Evolutionary conservation across 495 filamentous ascomycete genomes (phyloP).

Genomic region (Penicillium cataractarum): DNA sequence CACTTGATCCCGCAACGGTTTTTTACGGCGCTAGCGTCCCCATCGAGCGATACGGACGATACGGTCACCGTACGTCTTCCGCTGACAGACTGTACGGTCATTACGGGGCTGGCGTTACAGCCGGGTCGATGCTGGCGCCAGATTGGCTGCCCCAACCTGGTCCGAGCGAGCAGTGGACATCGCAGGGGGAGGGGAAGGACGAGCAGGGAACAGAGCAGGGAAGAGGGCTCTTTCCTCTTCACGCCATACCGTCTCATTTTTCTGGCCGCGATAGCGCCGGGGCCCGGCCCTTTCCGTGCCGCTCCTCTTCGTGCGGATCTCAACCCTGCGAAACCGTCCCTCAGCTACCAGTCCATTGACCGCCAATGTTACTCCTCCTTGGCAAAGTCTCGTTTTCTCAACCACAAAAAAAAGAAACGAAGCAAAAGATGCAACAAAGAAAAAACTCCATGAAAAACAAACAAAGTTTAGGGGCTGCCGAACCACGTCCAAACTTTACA

Average conservation of each 20-base stretch:
- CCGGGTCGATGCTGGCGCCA: slow-evolving; percentile 17
- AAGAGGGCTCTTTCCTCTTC: slow-evolving; percentile 14
- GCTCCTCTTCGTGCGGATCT: slow-evolving; percentile 26
- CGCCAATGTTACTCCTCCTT: neutral
- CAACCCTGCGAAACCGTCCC: slow-evolving; percentile 1
- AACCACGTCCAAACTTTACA: slow-evolving; percentile 19
- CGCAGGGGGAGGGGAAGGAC: slow-evolving; percentile 2
- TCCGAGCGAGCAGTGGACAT: slow-evolving; percentile 26
- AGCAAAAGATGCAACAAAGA: neutral
- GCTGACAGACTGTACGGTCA: slow-evolving; percentile 30
- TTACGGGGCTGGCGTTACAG: slow-evolving; percentile 42
- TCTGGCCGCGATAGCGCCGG: slow-evolving; percentile 29
- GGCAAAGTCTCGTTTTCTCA: neutral
- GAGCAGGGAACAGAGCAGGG: slow-evolving; percentile 13
- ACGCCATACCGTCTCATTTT: slow-evolving; percentile 15
- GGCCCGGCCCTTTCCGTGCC: slow-evolving; percentile 53
- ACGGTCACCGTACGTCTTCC: slow-evolving; percentile 37
- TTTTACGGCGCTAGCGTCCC: slow-evolving; percentile 1
- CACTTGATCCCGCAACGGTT: slow-evolving; percentile 61
- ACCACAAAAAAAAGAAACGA: neutral
- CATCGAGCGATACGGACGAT: slow-evolving; percentile 11
- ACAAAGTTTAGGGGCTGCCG: slow-evolving; percentile 19
- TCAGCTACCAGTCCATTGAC: neutral
- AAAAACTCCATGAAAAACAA: neutral
- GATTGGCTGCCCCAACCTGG: slow-evolving; percentile 31